phyloP scores from a whole-genome alignment of 2,329 filamentous ascomycete genomes.

The Phoma sp. region DNA sequence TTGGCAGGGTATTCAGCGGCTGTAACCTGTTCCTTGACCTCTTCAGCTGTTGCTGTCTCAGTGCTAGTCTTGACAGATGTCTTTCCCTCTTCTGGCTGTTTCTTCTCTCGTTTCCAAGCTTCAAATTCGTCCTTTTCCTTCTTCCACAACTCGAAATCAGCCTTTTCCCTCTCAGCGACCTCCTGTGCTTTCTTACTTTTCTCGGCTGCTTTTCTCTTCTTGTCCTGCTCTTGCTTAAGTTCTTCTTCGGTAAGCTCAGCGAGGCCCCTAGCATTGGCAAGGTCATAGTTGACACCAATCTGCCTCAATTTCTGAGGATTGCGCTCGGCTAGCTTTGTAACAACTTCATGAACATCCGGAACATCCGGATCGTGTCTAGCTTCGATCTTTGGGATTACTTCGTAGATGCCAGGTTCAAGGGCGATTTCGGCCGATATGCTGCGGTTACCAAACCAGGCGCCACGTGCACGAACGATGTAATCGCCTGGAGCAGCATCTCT shows the following conservation, averaged over 20 bases:
- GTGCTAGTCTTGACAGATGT: background rate
- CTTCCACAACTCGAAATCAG: slow-evolving; percentile 42
- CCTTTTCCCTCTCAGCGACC: slow-evolving; percentile 40
- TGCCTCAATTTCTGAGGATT: slow-evolving; percentile 62
- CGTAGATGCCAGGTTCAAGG: slow-evolving; percentile 74
- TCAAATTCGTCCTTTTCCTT: slow-evolving; percentile 36
- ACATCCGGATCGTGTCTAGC: slow-evolving; percentile 60
- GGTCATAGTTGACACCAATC: slow-evolving; percentile 71
- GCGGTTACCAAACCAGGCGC: slow-evolving; percentile 65
- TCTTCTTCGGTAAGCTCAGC: slow-evolving; percentile 57
- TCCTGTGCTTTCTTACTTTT: slow-evolving; percentile 37
- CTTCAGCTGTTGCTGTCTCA: background rate
- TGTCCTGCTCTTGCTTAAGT: slow-evolving; percentile 46
- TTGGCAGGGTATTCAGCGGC: too few relatives aligned
- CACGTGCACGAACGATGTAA: slow-evolving; percentile 59
- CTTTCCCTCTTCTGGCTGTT: background rate
- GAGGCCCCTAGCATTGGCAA: slow-evolving; percentile 70
- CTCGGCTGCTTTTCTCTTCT: slow-evolving; percentile 44
- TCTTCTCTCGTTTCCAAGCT: slow-evolving; percentile 29
- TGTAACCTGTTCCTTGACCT: background rate
- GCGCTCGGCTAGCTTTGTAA: slow-evolving; percentile 49
- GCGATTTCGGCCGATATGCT: slow-evolving; percentile 78
- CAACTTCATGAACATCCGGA: slow-evolving; percentile 67
- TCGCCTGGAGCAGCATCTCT: slow-evolving; percentile 55
- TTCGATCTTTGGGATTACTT: slow-evolving; percentile 74